Evolutionary conservation across 192 early-diverging fungal genomes (phyloP).

Genomic region (Powellomyces hirtus): DNA sequence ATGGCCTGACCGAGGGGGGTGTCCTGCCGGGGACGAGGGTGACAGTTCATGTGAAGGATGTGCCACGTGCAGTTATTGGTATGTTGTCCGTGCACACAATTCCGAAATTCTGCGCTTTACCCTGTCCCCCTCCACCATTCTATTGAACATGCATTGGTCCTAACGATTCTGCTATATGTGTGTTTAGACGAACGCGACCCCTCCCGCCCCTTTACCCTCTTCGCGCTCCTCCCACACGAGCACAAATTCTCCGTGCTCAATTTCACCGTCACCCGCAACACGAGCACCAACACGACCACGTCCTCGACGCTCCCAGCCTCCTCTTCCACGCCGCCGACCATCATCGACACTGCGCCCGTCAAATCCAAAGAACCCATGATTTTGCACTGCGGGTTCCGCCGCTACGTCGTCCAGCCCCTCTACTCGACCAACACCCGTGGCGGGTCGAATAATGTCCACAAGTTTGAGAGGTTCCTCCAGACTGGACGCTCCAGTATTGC

Average conservation of each 20-base stretch:
- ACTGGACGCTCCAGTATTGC: constrained; percentile 70
- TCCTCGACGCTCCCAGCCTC: too few relatives aligned
- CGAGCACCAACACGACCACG: constrained; percentile 62
- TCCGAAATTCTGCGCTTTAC: too few relatives aligned
- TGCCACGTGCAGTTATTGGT: constrained; percentile 14
- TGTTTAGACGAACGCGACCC: neutral
- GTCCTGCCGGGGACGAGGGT: constrained; percentile 69
- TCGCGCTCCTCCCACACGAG: constrained; percentile 84
- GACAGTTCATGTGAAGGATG: constrained; percentile 61
- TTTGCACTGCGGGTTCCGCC: constrained; percentile 84
- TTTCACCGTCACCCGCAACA: constrained; percentile 68
- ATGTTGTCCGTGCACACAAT: too few relatives aligned
- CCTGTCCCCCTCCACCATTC: too few relatives aligned
- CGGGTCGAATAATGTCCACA: constrained; percentile 89
- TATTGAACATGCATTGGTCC: neutral
- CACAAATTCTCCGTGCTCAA: constrained; percentile 91
- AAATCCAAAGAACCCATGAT: constrained; percentile 93
- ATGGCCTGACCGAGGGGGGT: constrained; percentile 44
- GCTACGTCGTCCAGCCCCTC: constrained; percentile 79
- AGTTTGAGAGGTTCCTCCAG: constrained; percentile 90
- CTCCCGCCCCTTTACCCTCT: constrained; percentile 48
- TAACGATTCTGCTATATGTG: neutral
- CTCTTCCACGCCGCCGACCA: too few relatives aligned
- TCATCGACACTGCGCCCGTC: constrained; percentile 43
- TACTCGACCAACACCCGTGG: constrained; percentile 84